These are phyloP conservation scores for Phytopythium montanum DNA, from an alignment of 352 stramenopile genomes.

Conservation along the genomic window DNA sequence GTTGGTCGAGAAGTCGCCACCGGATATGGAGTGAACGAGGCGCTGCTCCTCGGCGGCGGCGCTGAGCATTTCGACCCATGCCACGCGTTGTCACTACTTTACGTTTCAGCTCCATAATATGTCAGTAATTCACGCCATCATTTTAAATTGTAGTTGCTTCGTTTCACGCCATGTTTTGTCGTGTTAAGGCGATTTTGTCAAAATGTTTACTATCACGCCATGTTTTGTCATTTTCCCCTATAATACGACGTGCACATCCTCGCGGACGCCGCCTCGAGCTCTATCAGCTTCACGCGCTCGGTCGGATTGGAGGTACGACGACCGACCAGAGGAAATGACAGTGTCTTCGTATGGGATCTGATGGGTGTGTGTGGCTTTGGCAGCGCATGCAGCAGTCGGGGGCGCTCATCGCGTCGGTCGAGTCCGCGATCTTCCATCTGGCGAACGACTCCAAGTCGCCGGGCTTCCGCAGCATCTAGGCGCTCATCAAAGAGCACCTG, in stretches of 20 bases:
- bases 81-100: no score
- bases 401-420: slow-evolving; percentile 94
- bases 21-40: no score
- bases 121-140: no score
- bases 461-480: slow-evolving; percentile 93
- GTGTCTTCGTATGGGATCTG: slow-evolving; percentile 1
- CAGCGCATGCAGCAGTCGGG: slow-evolving; percentile 92
- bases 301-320: slow-evolving; percentile 91
- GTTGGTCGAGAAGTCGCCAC: slow-evolving; percentile 27
- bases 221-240: no score
- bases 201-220: no score
- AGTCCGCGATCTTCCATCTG: slow-evolving; percentile 96
- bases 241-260: slow-evolving; percentile 98
- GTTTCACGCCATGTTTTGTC: no score
- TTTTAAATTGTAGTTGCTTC: no score
- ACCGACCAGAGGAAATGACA: no score
- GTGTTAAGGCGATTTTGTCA: no score
- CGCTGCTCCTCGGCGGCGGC: no score
- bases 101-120: no score
- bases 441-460: slow-evolving; percentile 88
- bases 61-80: no score
- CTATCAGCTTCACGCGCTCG: slow-evolving; percentile 84
- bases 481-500: slow-evolving; percentile 93
- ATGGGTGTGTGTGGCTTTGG: neutral
- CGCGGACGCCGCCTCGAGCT: slow-evolving; percentile 93